A percentile compares a stretch with the other conserved stretches of the same genome.
These are phyloP conservation scores for Diutina siamensis DNA, from an alignment of 1,139 yeast species.

Conservation along the genomic window DNA sequence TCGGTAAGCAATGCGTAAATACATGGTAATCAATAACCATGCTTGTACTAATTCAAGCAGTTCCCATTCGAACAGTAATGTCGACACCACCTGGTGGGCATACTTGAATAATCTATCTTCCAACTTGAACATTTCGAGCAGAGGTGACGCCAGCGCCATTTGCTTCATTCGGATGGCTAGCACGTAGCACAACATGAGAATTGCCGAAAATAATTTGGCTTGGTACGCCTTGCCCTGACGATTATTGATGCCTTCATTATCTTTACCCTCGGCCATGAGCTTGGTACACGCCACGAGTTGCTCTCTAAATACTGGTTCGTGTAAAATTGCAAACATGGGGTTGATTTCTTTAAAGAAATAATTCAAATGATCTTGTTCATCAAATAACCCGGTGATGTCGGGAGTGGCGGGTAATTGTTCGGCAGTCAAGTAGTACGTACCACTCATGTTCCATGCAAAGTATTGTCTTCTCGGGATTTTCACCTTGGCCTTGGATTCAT, in stretches of 20 bases:
- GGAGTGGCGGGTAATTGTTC: constrained; percentile 29
- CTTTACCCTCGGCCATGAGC: constrained; percentile 5
- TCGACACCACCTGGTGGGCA: constrained; percentile 33
- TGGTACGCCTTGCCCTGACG: constrained; percentile 15
- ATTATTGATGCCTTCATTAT: neutral
- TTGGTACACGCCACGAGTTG: constrained; percentile 32
- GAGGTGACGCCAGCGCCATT: constrained; percentile 27
- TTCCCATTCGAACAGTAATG: constrained; percentile 56
- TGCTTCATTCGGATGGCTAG: constrained; percentile 44
- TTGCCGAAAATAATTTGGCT: constrained; percentile 39
- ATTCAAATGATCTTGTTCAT: constrained; percentile 16
- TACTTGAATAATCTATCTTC: constrained; percentile 46
- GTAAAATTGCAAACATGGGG: constrained; percentile 42
- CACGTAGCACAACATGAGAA: constrained; percentile 39
- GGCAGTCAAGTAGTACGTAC: constrained; percentile 36
- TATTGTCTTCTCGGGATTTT: constrained; percentile 45
- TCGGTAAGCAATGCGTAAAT: constrained; percentile 43
- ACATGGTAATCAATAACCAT: constrained; percentile 45
- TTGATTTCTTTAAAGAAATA: constrained; percentile 42
- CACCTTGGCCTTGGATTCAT: constrained; percentile 26
- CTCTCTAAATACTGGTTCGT: constrained; percentile 42
- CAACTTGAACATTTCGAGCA: constrained; percentile 18
- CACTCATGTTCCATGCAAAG: constrained; percentile 60
- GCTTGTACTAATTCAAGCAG: constrained; percentile 53
- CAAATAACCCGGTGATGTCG: constrained; percentile 10